Percentiles rank a stretch among this genome's conserved stretches.
Conservation (phyloP, 2,329 filamentous ascomycete species). For the Teratosphaeria nubilosa region DNA sequence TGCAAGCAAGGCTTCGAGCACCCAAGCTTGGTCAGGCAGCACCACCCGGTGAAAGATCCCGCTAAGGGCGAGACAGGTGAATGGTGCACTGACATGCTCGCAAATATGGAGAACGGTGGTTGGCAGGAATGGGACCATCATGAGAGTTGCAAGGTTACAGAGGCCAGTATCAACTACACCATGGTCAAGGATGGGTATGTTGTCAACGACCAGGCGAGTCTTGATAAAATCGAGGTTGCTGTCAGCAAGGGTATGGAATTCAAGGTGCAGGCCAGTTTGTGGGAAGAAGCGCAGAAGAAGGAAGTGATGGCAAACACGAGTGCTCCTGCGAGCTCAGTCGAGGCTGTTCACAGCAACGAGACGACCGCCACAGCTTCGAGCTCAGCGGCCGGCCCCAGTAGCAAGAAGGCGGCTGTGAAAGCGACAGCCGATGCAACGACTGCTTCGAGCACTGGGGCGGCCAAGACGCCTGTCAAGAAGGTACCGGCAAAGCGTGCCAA, state of each 20-base stretch:
- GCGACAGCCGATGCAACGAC: not conserved
- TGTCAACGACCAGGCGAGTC: constrained; percentile 13
- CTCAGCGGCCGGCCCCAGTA: not conserved
- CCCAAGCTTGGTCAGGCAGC: constrained; percentile 16
- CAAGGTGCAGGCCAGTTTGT: not conserved
- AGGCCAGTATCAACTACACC: constrained; percentile 11
- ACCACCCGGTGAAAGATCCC: constrained; percentile 7
- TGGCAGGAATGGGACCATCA: constrained; percentile 12
- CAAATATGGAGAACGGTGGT: constrained; percentile 2
- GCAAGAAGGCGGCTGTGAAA: not conserved
- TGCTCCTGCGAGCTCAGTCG: not conserved
- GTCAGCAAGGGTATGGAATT: not conserved
- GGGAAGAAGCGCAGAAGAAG: not conserved
- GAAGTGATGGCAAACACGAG: not conserved
- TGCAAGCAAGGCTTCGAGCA: constrained; percentile 16
- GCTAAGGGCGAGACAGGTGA: not conserved
- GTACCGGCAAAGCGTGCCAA: not conserved
- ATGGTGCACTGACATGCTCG: not conserved
- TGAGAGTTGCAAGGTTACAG: constrained; percentile 12
- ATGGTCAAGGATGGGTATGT: constrained; percentile 14
- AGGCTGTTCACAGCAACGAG: not conserved
- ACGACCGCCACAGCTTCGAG: not conserved
- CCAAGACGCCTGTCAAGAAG: not conserved
- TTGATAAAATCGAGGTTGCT: constrained; percentile 13
- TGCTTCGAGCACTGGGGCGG: not conserved